Percentiles rank a stretch among this genome's conserved stretches.
These are phyloP conservation scores for Kwoniella bestiolae DNA, from an alignment of 768 basidiomycete genomes.

Conservation along the genomic window DNA sequence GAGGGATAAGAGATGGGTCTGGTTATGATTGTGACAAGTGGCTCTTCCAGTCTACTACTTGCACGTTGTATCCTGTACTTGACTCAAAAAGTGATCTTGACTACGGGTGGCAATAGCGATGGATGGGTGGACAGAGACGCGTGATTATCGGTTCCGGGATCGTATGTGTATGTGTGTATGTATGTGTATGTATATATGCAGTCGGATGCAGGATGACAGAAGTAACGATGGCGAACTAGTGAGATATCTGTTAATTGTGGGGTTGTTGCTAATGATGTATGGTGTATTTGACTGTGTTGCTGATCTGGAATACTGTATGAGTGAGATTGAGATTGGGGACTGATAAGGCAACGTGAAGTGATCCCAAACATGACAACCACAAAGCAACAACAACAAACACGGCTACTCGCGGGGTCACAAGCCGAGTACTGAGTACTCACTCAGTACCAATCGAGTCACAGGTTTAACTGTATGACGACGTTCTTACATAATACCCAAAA, in stretches of 20 bases:
- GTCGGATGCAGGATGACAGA: too few relatives aligned
- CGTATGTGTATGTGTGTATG: not conserved
- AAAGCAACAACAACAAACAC: constrained; percentile 1
- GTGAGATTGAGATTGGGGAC: not conserved
- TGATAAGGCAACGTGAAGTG: not conserved
- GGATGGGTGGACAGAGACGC: not conserved
- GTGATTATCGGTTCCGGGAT: constrained; percentile 10
- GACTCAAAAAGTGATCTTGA: not conserved
- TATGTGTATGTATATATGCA: constrained; percentile 5
- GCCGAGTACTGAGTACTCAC: not conserved
- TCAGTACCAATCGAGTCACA: not conserved
- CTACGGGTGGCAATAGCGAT: constrained; percentile 12
- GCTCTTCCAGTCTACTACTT: too few relatives aligned
- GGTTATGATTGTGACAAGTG: not conserved
- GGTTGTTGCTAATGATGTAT: not conserved
- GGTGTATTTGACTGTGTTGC: not conserved
- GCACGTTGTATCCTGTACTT: not conserved
- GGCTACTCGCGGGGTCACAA: not conserved
- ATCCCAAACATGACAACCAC: too few relatives aligned
- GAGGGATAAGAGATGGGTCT: not conserved
- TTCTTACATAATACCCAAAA: not conserved
- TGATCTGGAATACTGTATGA: not conserved
- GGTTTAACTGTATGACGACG: constrained; percentile 2
- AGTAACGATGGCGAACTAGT: not conserved
- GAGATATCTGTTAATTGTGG: not conserved